These are phyloP conservation scores for Cenchrus purpureus DNA, from an alignment of 176 grass and related monocot species.

Conservation along the genomic window DNA sequence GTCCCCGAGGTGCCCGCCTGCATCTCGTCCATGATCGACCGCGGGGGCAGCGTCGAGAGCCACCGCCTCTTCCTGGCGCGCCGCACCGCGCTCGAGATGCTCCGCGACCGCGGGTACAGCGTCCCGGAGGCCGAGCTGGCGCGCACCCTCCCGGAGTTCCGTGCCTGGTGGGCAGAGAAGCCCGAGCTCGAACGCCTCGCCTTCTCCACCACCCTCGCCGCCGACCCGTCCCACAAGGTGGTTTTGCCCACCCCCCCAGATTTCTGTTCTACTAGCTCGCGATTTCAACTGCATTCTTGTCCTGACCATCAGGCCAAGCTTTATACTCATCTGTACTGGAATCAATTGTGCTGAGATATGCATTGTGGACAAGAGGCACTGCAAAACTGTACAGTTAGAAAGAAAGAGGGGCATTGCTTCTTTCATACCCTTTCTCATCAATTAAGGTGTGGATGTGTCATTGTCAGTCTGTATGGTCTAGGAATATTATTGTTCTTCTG, in stretches of 20 bases:
- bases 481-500: not conserved
- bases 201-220: constrained; percentile 51
- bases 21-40: constrained; percentile 69
- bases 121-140: constrained; percentile 56
- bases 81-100: constrained; percentile 87
- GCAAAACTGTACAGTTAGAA: not conserved
- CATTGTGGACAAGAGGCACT: not conserved
- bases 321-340: not conserved
- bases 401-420: not conserved
- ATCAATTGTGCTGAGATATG: not conserved
- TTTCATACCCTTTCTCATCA: not conserved
- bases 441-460: not conserved
- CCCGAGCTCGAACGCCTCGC: constrained; percentile 59
- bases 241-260: not conserved
- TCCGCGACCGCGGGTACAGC: constrained; percentile 74
- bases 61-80: constrained; percentile 83
- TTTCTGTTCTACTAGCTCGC: not conserved
- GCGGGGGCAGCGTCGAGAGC: constrained; percentile 60
- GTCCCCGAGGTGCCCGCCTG: constrained; percentile 40
- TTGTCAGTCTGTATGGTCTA: not conserved
- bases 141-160: constrained; percentile 75
- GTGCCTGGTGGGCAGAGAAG: constrained; percentile 56
- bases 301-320: not conserved
- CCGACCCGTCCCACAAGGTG: constrained; percentile 69
- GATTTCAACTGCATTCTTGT: not conserved